A percentile compares a stretch with the other conserved stretches of the same genome.
phyloP scores from a whole-genome alignment of 1,284 basidiomycete genomes.

The Fomitopsis palustris region DNA sequence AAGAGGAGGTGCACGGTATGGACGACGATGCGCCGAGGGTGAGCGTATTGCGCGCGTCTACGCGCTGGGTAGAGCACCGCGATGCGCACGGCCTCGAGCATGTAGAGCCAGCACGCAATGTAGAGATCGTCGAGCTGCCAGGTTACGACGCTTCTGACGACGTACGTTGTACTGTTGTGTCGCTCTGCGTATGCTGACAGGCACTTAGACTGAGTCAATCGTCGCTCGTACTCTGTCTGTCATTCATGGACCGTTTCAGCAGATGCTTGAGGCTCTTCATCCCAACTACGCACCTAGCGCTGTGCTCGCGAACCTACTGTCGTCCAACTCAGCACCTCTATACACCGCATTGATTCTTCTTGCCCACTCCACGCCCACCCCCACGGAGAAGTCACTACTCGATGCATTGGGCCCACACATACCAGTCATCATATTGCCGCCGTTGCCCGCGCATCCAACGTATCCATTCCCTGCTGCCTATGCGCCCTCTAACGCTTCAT shows the following conservation, averaged over 20 bases:
- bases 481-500: slow-evolving; percentile 14
- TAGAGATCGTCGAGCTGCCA: slow-evolving; percentile 53
- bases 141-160: slow-evolving; percentile 40
- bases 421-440: slow-evolving; percentile 53
- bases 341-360: slow-evolving; percentile 40
- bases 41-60: slow-evolving; percentile 51
- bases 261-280: slow-evolving; percentile 45
- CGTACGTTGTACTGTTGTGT: slow-evolving; percentile 29
- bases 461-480: slow-evolving; percentile 7
- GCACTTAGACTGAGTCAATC: slow-evolving; percentile 19
- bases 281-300: slow-evolving; percentile 45
- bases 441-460: slow-evolving; percentile 12
- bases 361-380: slow-evolving; percentile 23
- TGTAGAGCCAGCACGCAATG: slow-evolving; percentile 57
- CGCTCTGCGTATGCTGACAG: not conserved
- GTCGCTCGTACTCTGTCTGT: slow-evolving; percentile 35
- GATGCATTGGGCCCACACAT: slow-evolving; percentile 49
- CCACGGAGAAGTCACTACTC: slow-evolving; percentile 44
- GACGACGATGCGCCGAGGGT: slow-evolving; percentile 8
- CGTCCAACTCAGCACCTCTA: slow-evolving; percentile 37
- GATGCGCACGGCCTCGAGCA: slow-evolving; percentile 63
- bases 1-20: slow-evolving; percentile 36
- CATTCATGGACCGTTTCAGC: slow-evolving; percentile 55
- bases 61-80: slow-evolving; percentile 64
- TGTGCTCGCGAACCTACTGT: slow-evolving; percentile 48